These are phyloP conservation scores for Debaryomyces sp. DNA, from an alignment of 1,139 yeast species.

Conservation along the genomic window DNA sequence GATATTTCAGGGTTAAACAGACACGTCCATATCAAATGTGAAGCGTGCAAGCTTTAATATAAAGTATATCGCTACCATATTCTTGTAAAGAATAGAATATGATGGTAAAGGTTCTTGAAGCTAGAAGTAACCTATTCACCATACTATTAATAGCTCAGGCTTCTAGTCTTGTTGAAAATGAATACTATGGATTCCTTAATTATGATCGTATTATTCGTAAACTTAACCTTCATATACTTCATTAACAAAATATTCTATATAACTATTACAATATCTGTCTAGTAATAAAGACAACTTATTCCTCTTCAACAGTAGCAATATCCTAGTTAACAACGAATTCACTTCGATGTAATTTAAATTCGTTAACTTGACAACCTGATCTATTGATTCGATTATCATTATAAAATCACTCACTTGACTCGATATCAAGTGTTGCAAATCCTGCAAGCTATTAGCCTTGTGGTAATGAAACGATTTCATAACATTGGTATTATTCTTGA, in stretches of 20 bases:
- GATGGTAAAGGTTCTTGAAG: background rate
- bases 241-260: conserved; percentile 6
- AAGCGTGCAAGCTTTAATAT: background rate
- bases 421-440: conserved; percentile 9
- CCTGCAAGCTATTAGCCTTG: conserved; percentile 12
- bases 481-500: conserved; percentile 10
- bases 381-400: conserved; percentile 17
- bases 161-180: background rate
- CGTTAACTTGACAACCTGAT: conserved; percentile 14
- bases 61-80: no score
- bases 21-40: background rate
- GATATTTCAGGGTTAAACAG: background rate
- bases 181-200: background rate
- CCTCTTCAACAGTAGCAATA: conserved; percentile 11
- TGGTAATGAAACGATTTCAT: conserved; percentile 20
- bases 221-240: background rate
- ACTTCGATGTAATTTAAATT: conserved; percentile 13
- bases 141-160: background rate
- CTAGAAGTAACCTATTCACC: background rate
- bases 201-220: background rate
- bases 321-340: conserved; percentile 16
- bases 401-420: conserved; percentile 4
- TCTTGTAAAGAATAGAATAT: background rate
- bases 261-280: background rate
- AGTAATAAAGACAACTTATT: background rate